Evolutionary conservation across 257 asterid species (phyloP).

Genomic region (Henckelia pumila): DNA sequence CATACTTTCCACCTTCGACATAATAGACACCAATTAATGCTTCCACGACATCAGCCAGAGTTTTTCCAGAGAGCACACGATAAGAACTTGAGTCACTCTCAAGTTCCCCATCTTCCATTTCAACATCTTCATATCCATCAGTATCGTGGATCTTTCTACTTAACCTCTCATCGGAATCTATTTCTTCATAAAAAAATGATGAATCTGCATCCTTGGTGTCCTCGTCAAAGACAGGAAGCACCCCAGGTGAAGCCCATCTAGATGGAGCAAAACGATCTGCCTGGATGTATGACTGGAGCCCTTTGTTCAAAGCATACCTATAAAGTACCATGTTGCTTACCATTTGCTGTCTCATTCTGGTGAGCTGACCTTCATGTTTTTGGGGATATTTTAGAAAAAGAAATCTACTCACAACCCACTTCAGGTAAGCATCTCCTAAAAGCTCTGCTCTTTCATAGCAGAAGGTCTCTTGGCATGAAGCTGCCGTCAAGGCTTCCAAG

Average conservation of each 20-base stretch:
- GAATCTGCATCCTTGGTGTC: conserved; percentile 64
- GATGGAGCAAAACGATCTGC: conserved; percentile 99
- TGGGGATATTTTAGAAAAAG: conserved; percentile 89
- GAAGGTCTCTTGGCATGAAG: conserved; percentile 96
- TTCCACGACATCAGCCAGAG: conserved; percentile 97
- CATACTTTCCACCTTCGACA: conserved; percentile 88
- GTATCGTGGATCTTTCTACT: conserved; percentile 29
- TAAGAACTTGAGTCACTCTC: conserved; percentile 92
- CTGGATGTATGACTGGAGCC: conserved; percentile 91
- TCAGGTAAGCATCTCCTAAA: conserved; percentile 93
- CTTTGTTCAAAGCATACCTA: conserved; percentile 75
- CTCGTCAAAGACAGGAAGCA: conserved; percentile 92
- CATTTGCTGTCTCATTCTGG: conserved; percentile 96
- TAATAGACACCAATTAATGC: conserved; percentile 90
- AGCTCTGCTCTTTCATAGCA: conserved; percentile 97
- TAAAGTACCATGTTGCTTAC: conserved; percentile 89
- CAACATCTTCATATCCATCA: conserved; percentile 65
- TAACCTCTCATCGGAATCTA: conserved; percentile 23
- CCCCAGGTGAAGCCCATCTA: conserved; percentile 99
- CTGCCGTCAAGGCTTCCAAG: conserved; percentile 94
- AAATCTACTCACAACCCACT: conserved; percentile 96
- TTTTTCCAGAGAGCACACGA: conserved; percentile 94
- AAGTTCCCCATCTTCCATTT: conserved; percentile 95
- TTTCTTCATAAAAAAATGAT: conserved; percentile 49
- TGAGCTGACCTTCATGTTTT: conserved; percentile 97